phyloP scores from a whole-genome alignment of 106 monocot species.

The Vanilla planifolia region DNA sequence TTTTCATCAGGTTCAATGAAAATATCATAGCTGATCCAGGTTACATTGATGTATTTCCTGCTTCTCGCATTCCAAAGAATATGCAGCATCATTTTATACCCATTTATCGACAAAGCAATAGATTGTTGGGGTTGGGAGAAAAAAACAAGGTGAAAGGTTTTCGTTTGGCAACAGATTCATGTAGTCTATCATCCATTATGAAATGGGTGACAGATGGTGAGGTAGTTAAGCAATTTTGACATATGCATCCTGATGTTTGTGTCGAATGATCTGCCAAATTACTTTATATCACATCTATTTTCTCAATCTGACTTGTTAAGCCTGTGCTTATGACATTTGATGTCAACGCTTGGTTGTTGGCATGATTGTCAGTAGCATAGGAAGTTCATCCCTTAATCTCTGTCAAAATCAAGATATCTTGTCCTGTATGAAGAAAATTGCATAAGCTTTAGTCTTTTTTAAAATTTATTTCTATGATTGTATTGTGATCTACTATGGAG shows the following conservation, averaged over 20 bases:
- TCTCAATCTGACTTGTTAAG: background rate
- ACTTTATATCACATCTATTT: background rate
- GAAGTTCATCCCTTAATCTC: no score
- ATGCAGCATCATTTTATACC: constrained; percentile 50
- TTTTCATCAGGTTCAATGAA: constrained; percentile 88
- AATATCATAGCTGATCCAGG: constrained; percentile 90
- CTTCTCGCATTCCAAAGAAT: constrained; percentile 63
- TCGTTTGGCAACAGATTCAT: constrained; percentile 61
- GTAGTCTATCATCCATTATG: constrained; percentile 53
- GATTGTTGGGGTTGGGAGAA: constrained; percentile 1
- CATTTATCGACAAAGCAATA: constrained; percentile 25
- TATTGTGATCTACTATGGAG: background rate
- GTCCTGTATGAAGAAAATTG: no score
- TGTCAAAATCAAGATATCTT: no score
- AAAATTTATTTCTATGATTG: no score
- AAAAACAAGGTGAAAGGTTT: constrained; percentile 57
- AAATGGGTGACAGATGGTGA: constrained; percentile 71
- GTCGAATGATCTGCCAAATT: background rate
- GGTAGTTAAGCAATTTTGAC: constrained; percentile 32
- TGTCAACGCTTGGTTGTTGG: background rate
- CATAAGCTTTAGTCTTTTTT: no score
- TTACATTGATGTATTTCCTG: constrained; percentile 76
- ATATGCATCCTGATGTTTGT: constrained; percentile 7
- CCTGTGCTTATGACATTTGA: background rate
- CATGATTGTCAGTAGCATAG: no score